Evolutionary conservation across 495 filamentous ascomycete species (phyloP).

Genomic region (Chaetomium fimeti): DNA sequence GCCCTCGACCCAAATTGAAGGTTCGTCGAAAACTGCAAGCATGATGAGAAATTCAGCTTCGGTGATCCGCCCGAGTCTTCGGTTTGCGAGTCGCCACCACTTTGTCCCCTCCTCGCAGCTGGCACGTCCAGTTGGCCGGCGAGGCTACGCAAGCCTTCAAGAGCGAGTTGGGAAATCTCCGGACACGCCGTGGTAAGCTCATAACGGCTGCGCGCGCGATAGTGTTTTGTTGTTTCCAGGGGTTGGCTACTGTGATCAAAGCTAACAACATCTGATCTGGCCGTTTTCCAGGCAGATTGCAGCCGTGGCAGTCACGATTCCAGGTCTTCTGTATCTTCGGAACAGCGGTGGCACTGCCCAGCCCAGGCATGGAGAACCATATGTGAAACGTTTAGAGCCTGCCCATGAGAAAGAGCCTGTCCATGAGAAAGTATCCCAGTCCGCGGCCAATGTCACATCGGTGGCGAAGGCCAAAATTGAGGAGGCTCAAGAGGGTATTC

Average conservation of each 20-base stretch:
- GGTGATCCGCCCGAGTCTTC: slow-evolving; percentile 15
- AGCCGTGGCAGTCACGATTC: slow-evolving; percentile 24
- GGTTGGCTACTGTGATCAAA: not conserved
- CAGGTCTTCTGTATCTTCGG: slow-evolving; percentile 20
- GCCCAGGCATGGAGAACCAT: not conserved
- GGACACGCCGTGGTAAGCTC: slow-evolving; percentile 29
- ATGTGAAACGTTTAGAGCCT: not conserved
- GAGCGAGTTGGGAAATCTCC: slow-evolving; percentile 13
- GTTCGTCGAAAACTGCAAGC: not conserved
- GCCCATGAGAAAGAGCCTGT: not conserved
- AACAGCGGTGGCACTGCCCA: not conserved
- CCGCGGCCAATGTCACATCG: not conserved
- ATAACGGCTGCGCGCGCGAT: not conserved
- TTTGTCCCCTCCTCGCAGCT: slow-evolving; percentile 1
- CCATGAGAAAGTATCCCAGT: not conserved
- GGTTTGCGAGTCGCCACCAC: slow-evolving; percentile 8
- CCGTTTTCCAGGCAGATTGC: slow-evolving; percentile 19
- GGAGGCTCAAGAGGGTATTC: not conserved
- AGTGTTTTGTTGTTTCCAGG: not conserved
- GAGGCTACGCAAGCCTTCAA: slow-evolving; percentile 25
- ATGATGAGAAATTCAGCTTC: slow-evolving; percentile 3
- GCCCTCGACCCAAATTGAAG: not conserved
- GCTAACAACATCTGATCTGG: not conserved
- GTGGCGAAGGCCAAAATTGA: not conserved
- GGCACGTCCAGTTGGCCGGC: slow-evolving; percentile 11